Evolutionary conservation across 352 stramenopile genomes (phyloP).

Genomic region (Pythium periplocum): DNA sequence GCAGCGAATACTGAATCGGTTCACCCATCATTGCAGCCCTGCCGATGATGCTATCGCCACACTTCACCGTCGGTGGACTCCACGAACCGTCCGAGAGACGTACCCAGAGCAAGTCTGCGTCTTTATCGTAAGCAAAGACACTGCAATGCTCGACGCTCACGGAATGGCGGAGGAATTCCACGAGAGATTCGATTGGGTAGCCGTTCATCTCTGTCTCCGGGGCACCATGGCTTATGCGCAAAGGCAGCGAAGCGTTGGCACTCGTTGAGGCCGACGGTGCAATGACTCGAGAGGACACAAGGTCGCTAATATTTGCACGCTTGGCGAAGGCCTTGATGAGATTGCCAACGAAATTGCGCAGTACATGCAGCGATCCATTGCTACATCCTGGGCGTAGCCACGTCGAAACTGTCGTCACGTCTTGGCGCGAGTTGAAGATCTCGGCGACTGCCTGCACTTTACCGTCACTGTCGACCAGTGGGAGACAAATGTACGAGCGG

Average conservation of each 20-base stretch:
- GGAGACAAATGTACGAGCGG: conserved; percentile 64
- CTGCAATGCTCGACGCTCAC: conserved; percentile 48
- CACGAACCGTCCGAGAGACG: conserved; percentile 24
- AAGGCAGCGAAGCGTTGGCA: too few relatives aligned
- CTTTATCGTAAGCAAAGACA: conserved; percentile 53
- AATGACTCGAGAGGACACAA: conserved; percentile 4
- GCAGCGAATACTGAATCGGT: conserved; percentile 20
- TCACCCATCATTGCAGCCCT: conserved; percentile 20
- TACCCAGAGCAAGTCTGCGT: conserved; percentile 45
- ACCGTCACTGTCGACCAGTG: conserved; percentile 50
- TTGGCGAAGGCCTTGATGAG: conserved; percentile 44
- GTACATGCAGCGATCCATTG: conserved; percentile 44
- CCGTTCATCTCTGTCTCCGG: conserved; percentile 16
- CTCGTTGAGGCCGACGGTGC: not conserved
- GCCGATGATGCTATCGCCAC: conserved; percentile 54
- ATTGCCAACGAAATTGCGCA: conserved; percentile 55
- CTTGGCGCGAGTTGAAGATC: conserved; percentile 62
- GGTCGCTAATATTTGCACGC: conserved; percentile 26
- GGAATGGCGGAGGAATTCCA: conserved; percentile 47
- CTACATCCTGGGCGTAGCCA: conserved; percentile 33
- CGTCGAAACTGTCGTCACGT: conserved; percentile 24
- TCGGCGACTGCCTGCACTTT: conserved; percentile 54
- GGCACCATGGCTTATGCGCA: not conserved
- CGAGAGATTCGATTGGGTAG: conserved; percentile 29
- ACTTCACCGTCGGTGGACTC: conserved; percentile 32